Base-by-base conservation (phyloP, 768 basidiomycete species). In the Suillus americanus region DNA sequence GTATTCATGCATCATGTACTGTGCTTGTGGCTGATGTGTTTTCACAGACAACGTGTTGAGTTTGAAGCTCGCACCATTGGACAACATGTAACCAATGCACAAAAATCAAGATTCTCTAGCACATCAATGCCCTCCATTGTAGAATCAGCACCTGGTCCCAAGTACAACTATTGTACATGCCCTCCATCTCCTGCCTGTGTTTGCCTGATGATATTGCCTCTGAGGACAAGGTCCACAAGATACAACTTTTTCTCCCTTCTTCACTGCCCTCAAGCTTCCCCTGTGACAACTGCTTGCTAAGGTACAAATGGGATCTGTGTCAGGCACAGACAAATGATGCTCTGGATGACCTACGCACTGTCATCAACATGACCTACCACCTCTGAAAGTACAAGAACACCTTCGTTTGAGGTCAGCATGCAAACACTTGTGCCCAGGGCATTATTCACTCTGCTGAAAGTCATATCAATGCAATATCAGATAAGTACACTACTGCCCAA, bases 1-100 rank as follows among this genome's bases (percentile, higher is more conserved):
- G 76, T 73, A 35, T 60, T 43, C 41, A 41, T 8, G 12, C 18
- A 33, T 56, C 25, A 33, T 1, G 0, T 56, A 10, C 33, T 10
- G 18, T 25, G 9, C 18, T 30, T 25, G n/a, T 18, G 9, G 30
- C 30, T 38, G 18, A 33, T 1, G 4, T 10, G n/a, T n/a, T 13
- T 38, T 18, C 5, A 30, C n/a, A 56, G 54, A 14, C 6, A 14
- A 33, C 3, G 28, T 56, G 33, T 56, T 56, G 54, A 33, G 37
- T 10, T 33, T 10, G 28, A 56, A 16, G 37, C 9, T 12, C 12
- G 16, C n/a, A 38, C 20, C 37, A 38, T 38, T 12, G 7, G 55
- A 23, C 33, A 33, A 20, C 55, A 56, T 20, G 33, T 23, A 28
- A 56, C 55, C 10, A 14, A 56, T 25, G 23, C 10, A 0, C 55